phyloP scores from a whole-genome alignment of 257 asterid genomes.

The Solanum bukasovii region DNA sequence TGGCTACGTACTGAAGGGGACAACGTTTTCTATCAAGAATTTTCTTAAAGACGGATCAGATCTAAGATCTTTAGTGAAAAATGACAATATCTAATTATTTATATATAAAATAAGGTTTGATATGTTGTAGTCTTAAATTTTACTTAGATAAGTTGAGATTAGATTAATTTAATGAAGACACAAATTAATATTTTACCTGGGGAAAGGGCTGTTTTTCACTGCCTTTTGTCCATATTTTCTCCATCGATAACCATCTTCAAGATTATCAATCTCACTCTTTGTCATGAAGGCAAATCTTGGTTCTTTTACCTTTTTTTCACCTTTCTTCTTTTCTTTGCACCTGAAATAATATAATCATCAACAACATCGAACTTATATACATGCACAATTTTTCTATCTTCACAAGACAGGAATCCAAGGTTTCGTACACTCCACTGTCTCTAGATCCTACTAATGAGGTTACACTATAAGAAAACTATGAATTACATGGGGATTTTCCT shows the following conservation, averaged over 20 bases:
- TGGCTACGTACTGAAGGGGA: background rate
- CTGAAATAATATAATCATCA: slow-evolving; percentile 9
- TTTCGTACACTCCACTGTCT: background rate
- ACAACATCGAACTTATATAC: background rate
- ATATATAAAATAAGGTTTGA: background rate
- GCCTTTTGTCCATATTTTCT: slow-evolving; percentile 69
- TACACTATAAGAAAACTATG: background rate
- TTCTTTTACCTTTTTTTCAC: slow-evolving; percentile 37
- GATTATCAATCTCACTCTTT: slow-evolving; percentile 55
- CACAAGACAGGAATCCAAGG: background rate
- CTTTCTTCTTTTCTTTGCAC: slow-evolving; percentile 36
- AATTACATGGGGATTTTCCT: too few relatives aligned
- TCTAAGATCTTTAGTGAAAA: background rate
- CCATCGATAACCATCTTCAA: slow-evolving; percentile 75
- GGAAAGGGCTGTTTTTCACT: slow-evolving; percentile 59
- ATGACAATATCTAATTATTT: background rate
- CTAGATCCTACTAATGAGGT: background rate
- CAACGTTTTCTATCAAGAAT: background rate
- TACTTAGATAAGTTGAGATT: background rate
- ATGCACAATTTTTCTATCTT: background rate
- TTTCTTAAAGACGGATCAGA: background rate
- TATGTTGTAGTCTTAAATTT: background rate
- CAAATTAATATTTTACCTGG: slow-evolving; percentile 24
- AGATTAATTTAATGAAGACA: background rate
- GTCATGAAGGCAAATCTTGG: slow-evolving; percentile 57